These are phyloP conservation scores for Oryza australiensis DNA, from an alignment of 176 grass and related monocot species.

Conservation along the genomic window DNA sequence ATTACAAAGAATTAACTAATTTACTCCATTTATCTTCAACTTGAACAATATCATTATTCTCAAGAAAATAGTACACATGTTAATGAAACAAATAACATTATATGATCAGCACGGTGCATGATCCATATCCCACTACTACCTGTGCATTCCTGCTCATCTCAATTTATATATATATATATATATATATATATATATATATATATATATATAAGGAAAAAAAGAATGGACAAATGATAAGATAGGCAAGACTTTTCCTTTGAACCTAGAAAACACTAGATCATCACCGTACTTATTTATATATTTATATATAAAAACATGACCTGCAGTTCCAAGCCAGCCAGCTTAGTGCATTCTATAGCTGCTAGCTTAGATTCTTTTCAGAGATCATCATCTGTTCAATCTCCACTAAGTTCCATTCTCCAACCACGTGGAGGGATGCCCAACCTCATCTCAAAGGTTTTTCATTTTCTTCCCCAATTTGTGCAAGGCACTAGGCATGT, in stretches of 20 bases:
- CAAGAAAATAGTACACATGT: neutral
- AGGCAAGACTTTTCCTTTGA: neutral
- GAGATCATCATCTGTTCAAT: slow-evolving; percentile 7
- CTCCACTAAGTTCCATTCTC: slow-evolving; percentile 14
- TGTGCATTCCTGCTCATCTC: neutral
- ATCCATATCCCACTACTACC: neutral
- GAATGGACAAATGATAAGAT: slow-evolving; percentile 16
- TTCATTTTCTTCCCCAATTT: neutral
- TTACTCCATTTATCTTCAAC: neutral
- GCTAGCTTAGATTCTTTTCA: slow-evolving; percentile 31
- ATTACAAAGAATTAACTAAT: neutral
- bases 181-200: neutral
- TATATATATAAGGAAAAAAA: neutral
- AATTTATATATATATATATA: neutral
- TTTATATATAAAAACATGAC: neutral
- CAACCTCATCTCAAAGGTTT: neutral
- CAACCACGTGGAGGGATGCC: slow-evolving; percentile 30
- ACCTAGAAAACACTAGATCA: neutral
- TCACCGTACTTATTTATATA: neutral
- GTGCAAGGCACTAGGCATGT: slow-evolving; percentile 37
- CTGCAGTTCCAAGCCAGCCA: slow-evolving; percentile 21
- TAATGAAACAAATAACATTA: neutral
- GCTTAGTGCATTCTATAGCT: neutral
- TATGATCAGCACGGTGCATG: neutral
- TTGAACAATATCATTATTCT: neutral